Evolutionary conservation across 1,284 basidiomycete species (phyloP).

Genomic region (Moesziomyces parantarcticus): DNA sequence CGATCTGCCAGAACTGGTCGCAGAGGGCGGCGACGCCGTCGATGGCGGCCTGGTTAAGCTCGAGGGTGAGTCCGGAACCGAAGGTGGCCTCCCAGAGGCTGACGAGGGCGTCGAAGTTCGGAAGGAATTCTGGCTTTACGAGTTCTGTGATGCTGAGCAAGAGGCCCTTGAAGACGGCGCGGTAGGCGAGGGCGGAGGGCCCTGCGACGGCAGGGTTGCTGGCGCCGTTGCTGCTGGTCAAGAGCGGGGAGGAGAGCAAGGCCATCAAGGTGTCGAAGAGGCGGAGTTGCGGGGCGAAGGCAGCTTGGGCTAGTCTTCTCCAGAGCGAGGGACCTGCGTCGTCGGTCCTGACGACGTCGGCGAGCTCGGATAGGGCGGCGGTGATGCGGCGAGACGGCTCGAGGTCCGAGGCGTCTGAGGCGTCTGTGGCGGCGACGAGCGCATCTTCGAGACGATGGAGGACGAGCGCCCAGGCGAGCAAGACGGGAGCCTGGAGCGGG

Average conservation of each 20-base stretch:
- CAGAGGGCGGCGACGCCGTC: slow-evolving; percentile 79
- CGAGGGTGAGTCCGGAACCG: slow-evolving; percentile 69
- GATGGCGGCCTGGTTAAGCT: slow-evolving; percentile 38
- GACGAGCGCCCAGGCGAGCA: slow-evolving; percentile 82
- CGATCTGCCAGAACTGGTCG: slow-evolving; percentile 80
- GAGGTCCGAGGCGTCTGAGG: slow-evolving; percentile 41
- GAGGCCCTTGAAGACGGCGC: slow-evolving; percentile 81
- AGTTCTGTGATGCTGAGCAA: slow-evolving; percentile 77
- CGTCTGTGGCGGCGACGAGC: slow-evolving; percentile 34
- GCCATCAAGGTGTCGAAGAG: slow-evolving; percentile 62
- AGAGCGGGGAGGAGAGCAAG: slow-evolving; percentile 62
- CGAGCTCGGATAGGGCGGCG: slow-evolving; percentile 12
- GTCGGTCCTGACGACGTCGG: slow-evolving; percentile 41
- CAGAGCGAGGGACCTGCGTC: slow-evolving; percentile 64
- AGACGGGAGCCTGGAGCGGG: slow-evolving; percentile 76
- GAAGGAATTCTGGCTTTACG: slow-evolving; percentile 74
- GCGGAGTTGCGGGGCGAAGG: slow-evolving; percentile 62
- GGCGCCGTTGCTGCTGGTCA: slow-evolving; percentile 53
- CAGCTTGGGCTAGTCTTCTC: slow-evolving; percentile 66
- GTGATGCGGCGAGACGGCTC: slow-evolving; percentile 46
- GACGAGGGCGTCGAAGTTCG: slow-evolving; percentile 75
- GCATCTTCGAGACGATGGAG: slow-evolving; percentile 69
- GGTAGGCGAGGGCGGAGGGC: slow-evolving; percentile 82
- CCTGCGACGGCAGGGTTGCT: slow-evolving; percentile 73
- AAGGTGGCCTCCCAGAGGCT: slow-evolving; percentile 84